Percentiles rank a stretch among this genome's conserved stretches.
Conservation (phyloP, 1,284 basidiomycete genomes). For the Trichosporon inkin region DNA sequence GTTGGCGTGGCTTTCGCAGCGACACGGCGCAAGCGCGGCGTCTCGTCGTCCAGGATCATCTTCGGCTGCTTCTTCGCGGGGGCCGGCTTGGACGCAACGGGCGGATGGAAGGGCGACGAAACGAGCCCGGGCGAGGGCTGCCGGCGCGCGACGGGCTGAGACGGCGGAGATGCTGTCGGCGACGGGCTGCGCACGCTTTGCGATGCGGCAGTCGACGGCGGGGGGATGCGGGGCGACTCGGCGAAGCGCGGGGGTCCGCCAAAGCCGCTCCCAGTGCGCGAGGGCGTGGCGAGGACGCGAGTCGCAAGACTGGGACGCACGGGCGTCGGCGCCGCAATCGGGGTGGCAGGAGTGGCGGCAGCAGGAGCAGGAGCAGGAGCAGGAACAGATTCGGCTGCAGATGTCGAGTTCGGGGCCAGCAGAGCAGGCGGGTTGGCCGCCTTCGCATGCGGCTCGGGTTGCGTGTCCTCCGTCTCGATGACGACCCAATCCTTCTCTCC, state of each 20-base stretch:
- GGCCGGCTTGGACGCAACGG: constrained; percentile 17
- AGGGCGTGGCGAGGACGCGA: constrained; percentile 13
- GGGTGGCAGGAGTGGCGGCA: constrained; percentile 6
- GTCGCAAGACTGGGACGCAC: constrained; percentile 10
- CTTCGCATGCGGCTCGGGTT: not conserved
- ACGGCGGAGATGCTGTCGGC: constrained; percentile 8
- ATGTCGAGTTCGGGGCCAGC: no score
- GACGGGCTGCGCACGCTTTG: not conserved
- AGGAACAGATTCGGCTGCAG: not conserved
- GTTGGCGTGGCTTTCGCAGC: not conserved
- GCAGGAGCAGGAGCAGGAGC: not conserved
- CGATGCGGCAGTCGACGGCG: not conserved
- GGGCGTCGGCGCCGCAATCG: constrained; percentile 8
- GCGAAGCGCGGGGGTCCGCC: constrained; percentile 45
- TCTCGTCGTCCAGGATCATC: constrained; percentile 35
- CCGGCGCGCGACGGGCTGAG: constrained; percentile 22
- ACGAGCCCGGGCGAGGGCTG: constrained; percentile 3
- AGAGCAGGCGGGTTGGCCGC: no score
- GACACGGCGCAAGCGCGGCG: not conserved
- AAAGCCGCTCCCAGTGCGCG: constrained; percentile 34
- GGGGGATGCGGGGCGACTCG: constrained; percentile 10
- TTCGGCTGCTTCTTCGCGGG: constrained; percentile 17
- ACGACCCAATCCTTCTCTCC: constrained; percentile 5
- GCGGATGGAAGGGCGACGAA: constrained; percentile 32
- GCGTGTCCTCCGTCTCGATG: not conserved